Evolutionary conservation across 2,329 filamentous ascomycete species (phyloP), one percentile per base, ranked within the genome.

Genomic region (Pestalotiopsis sp.): DNA sequence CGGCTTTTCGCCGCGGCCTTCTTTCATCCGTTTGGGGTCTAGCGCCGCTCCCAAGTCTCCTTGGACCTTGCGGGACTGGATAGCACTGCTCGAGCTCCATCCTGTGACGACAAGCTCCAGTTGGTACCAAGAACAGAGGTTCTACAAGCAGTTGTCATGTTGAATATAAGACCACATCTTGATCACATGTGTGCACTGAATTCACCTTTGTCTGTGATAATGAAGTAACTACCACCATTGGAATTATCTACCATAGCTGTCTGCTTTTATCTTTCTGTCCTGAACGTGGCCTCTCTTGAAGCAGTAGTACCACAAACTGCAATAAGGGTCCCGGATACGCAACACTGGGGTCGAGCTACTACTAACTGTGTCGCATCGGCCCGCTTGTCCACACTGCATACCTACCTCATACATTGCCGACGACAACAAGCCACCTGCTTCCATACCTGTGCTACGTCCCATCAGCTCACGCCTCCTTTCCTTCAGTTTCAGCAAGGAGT

Each of bases 61-160:
- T 69, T 69, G 68, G 58, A 64, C 65, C 65, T 69, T 69, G 68
- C 68, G 68, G 68, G 36, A 63, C 61, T 36, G 31, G 20, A 36
- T 68, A 31, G 17, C 27, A 62, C 13, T 14, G 25, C n/a, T 20
- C 20, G 27, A 62, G 59, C 59, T 62, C 59, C 59, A 62, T 62
- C 59, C 59, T 62, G 59, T 62, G 59, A 62, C 59, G 59, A 62
- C 59, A 62, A 62, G 59, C 59, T 62, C 59, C 59, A 52, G 45
- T 52, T 52, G 45, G 45, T 52, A 52, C n/a, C 45, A 52, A 52
- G 20, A 23, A n/a, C 17, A 52, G 45, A 20, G 45, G 17, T 52
- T 52, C 45, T 52, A 52, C 45, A 52, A 52, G 45, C 17, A n/a
- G 17, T 23, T 52, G 45, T 20, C 3, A 5, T 52, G 45, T 52